These are phyloP conservation scores for Trametes cingulata DNA, from an alignment of 768 basidiomycete genomes.

Conservation along the genomic window DNA sequence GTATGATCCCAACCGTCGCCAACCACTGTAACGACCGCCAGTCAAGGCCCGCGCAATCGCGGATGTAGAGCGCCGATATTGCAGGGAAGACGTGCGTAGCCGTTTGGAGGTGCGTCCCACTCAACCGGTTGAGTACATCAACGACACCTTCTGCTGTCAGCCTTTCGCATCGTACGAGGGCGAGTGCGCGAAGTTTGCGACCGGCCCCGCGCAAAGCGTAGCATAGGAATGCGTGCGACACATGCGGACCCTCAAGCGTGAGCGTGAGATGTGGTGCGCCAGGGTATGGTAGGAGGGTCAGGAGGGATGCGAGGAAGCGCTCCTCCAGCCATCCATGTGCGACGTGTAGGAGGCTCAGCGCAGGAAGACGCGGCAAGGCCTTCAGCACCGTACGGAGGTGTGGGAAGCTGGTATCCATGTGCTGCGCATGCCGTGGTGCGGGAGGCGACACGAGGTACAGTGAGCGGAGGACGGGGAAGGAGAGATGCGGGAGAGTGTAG, in stretches of 20 bases:
- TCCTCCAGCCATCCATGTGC: slow-evolving; percentile 29
- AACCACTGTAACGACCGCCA: slow-evolving; percentile 21
- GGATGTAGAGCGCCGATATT: slow-evolving; percentile 16
- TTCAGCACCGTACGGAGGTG: slow-evolving; percentile 28
- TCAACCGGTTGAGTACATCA: slow-evolving; percentile 14
- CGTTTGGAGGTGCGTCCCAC: slow-evolving; percentile 7
- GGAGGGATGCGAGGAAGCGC: slow-evolving; percentile 27
- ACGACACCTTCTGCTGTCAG: slow-evolving; percentile 20
- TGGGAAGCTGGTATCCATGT: slow-evolving; percentile 7
- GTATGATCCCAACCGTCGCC: slow-evolving; percentile 8
- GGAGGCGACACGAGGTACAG: slow-evolving; percentile 45
- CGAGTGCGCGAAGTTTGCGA: slow-evolving; percentile 15
- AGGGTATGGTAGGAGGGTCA: slow-evolving; percentile 20
- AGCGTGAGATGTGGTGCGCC: slow-evolving; percentile 26
- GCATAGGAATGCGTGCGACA: slow-evolving; percentile 25
- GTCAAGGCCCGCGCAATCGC: slow-evolving; percentile 23
- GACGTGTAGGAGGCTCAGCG: slow-evolving; percentile 24
- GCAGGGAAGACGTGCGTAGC: neutral
- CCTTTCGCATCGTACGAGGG: slow-evolving; percentile 17
- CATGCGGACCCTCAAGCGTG: slow-evolving; percentile 24
- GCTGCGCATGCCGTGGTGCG: slow-evolving; percentile 1
- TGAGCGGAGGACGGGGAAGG: slow-evolving; percentile 47
- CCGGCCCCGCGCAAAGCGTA: slow-evolving; percentile 11
- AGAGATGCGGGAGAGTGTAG: slow-evolving; percentile 51
- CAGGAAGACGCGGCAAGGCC: slow-evolving; percentile 26